Evolutionary conservation across 148 eudicot species (phyloP).

Genomic region (Simmondsia chinensis): DNA sequence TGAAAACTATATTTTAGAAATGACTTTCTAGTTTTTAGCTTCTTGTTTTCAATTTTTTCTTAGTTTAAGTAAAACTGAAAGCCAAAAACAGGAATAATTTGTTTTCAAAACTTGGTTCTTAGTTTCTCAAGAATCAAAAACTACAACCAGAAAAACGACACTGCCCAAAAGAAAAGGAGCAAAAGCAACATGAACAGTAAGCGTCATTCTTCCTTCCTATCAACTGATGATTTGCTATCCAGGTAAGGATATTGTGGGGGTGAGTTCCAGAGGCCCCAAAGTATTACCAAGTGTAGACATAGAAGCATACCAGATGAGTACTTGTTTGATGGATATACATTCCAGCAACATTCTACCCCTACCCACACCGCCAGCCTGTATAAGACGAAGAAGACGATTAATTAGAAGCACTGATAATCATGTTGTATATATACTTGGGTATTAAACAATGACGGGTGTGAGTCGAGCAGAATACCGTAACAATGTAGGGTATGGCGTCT

Average conservation of each 20-base stretch:
- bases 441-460: not conserved
- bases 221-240: constrained; percentile 17
- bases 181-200: not conserved
- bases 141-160: too few relatives aligned
- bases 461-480: constrained; percentile 42
- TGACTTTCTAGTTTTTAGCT: too few relatives aligned
- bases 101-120: too few relatives aligned
- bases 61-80: too few relatives aligned
- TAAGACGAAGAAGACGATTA: not conserved
- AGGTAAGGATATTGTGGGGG: constrained; percentile 54
- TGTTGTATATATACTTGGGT: too few relatives aligned
- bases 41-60: too few relatives aligned
- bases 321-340: constrained; percentile 57
- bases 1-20: too few relatives aligned
- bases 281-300: constrained; percentile 40
- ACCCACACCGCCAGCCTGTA: constrained; percentile 66
- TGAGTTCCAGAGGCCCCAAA: constrained; percentile 73
- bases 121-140: too few relatives aligned
- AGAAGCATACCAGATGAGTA: constrained; percentile 60
- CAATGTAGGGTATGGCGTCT: constrained; percentile 59
- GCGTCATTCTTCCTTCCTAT: constrained; percentile 29
- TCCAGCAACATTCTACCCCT: constrained; percentile 74
- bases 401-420: too few relatives aligned
- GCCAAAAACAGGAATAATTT: too few relatives aligned
- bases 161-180: too few relatives aligned